Evolutionary conservation across 768 basidiomycete genomes (phyloP), one percentile per base, ranked within the genome.

Genomic region (Russula vinacea): DNA sequence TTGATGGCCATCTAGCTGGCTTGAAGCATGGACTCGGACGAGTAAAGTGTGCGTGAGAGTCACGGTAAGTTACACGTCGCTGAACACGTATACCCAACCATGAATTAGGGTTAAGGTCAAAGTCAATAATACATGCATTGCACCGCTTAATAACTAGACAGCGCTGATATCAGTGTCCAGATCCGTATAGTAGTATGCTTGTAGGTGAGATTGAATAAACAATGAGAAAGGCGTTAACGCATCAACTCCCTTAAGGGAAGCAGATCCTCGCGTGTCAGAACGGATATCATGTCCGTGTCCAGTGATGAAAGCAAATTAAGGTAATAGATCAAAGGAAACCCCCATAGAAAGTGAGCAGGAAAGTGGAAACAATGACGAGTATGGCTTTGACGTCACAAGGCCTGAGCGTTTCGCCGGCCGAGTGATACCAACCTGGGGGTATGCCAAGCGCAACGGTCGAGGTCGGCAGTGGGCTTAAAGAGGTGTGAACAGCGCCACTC

Each of bases 391-490:
- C 29, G 6, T 17, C 24, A 29, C 22, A 42, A 11, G 49, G 61
- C 32, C 22, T 42, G 33, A 54, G 45, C 24, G 19, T 52, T 29
- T 19, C 39, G 42, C 51, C 16, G 16, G 39, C 37, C 11, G 66
- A 62, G 10, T 22, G 49, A 24, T 3, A 83, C 26, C 10, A 35
- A 35, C 87, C 84, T 19, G 88, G 85, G 14, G 88, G 88, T 37
- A 80, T 69, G 10, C 90, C 90, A 13, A 92, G 80, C 9, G 79
- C 78, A 9, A 84, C 76, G 24, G 80, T 77, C 2, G 83, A 76
- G 62, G 76, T 66, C 4, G 76, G 71, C 8, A 80, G 70, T 16
- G 81, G 80, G 39, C 82, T 84, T 11, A 82, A 81, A 0, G 82
- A 78, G 10, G 87, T 90, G 2, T 78, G 73, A 1, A 85, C 68